These are phyloP conservation scores for Jamesozyma rosinii DNA, from an alignment of 805 yeast genomes.

Conservation along the genomic window DNA sequence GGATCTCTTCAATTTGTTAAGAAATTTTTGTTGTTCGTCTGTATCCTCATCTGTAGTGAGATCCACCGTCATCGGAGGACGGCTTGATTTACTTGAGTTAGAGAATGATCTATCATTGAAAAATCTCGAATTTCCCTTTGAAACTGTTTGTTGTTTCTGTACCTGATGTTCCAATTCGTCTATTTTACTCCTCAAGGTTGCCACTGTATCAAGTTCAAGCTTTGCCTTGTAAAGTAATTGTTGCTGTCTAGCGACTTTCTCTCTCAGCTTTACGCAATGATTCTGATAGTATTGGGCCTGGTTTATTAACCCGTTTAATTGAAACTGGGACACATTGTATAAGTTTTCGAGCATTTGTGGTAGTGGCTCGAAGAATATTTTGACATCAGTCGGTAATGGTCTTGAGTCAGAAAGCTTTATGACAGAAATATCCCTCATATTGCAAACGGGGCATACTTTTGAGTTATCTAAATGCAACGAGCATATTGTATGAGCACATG, in stretches of 20 bases:
- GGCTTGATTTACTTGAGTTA: background rate
- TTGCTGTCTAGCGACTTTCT: conserved; percentile 22
- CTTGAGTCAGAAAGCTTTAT: conserved; percentile 14
- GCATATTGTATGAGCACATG: conserved; percentile 35
- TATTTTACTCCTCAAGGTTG: conserved; percentile 14
- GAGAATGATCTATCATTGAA: background rate
- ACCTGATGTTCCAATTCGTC: conserved; percentile 2
- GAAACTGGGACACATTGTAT: conserved; percentile 25
- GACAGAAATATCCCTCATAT: conserved; percentile 15
- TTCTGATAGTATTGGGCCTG: conserved; percentile 22
- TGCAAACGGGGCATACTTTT: conserved; percentile 16
- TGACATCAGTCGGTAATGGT: conserved; percentile 19
- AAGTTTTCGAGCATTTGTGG: conserved; percentile 19
- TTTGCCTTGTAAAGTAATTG: conserved; percentile 22
- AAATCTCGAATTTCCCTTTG: background rate
- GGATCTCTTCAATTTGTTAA: conserved; percentile 16
- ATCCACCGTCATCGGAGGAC: conserved; percentile 23
- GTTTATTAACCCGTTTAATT: conserved; percentile 17
- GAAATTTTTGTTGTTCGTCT: conserved; percentile 12
- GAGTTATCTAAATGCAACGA: conserved; percentile 19
- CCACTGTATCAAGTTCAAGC: conserved; percentile 20
- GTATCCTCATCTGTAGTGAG: conserved; percentile 10
- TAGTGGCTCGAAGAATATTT: conserved; percentile 22
- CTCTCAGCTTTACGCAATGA: conserved; percentile 17
- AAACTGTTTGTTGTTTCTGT: background rate